Evolutionary conservation across 139 green algal species (phyloP).

Genomic region (Chlorella sp.): DNA sequence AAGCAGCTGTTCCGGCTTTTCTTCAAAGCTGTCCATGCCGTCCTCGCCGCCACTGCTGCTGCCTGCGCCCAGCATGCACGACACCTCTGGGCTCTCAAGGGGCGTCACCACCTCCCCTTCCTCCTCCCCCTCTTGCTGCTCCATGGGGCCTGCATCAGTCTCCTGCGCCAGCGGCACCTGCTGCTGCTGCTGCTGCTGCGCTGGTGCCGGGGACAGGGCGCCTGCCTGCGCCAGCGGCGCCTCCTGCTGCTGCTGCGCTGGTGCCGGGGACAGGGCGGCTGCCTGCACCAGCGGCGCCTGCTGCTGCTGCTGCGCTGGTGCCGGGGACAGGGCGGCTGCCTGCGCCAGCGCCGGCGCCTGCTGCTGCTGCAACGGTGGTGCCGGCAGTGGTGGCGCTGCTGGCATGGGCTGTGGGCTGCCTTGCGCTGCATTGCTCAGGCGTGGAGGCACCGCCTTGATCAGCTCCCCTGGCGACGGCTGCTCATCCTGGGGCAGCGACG

Average conservation of each 20-base stretch:
- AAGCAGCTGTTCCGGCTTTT: too few species aligned
- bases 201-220: background rate
- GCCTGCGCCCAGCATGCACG: background rate
- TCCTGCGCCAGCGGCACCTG: background rate
- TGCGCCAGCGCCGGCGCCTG: background rate
- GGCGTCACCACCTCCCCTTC: background rate
- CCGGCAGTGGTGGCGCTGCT: background rate
- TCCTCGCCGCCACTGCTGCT: background rate
- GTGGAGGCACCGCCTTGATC: background rate
- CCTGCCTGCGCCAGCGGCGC: background rate
- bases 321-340: background rate
- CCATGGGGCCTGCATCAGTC: background rate
- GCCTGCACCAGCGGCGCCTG: background rate
- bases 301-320: background rate
- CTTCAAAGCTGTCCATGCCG: too few species aligned
- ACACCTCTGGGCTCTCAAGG: conserved; percentile 7
- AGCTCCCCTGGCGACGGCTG: background rate
- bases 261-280: background rate
- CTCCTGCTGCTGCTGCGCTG: background rate
- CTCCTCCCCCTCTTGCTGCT: background rate
- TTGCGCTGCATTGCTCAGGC: background rate
- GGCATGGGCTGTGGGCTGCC: background rate
- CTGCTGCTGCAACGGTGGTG: background rate
- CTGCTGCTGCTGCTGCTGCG: background rate
- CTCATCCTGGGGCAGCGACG: background rate